Base-by-base conservation (phyloP, 345 rosid species). In the Stellera chamaejasme region DNA sequence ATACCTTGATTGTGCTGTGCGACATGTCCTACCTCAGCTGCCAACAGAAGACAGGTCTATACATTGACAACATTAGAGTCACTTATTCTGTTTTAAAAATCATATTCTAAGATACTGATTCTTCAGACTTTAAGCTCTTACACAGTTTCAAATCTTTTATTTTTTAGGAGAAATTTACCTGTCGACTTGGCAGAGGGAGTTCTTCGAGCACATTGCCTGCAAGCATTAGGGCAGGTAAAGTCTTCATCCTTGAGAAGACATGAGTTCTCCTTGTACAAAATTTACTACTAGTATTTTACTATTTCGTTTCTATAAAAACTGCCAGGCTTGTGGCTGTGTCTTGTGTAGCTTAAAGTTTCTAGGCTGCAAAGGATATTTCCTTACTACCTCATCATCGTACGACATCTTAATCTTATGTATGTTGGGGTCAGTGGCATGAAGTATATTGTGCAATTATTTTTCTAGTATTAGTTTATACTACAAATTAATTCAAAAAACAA, bases 131-230 rank as follows among this genome's bases (percentile, higher is more conserved):
- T 55, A 32, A 8, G 23, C 58, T 56, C 32, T 25, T 63, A 19
- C 54, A 36, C n/a, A 12, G 68, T 11, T 52, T 58, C 41, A 47
- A 45, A 49, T 52, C 63, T 62, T 50, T 45, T 73, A 23, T 36
- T 50, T n/a, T 57, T 58, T 62, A 94, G 99, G 85, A 83, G 94
- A 79, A 82, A 66, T 65, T 78, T 90, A 60, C 99, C 99, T 2
- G 96, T 87, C 26, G 99, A 94, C 69, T 77, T 94, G 58, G 83
- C 83, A 19, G 99, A 85, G 71, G 99, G 96, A 69, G 96, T 79
- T 72, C 87, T 90, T 65, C 73, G 87, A 55, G 95, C 95, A 59
- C 92, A 87, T 67, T 83, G 93, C 79, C 77, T 90, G 67, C 99
- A 94, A 70, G 92, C 97, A 60, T 66, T 94, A 63, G 99, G 99